Evolutionary conservation across 768 basidiomycete species (phyloP).

Genomic region (Gloeopeniophorella convolvens): DNA sequence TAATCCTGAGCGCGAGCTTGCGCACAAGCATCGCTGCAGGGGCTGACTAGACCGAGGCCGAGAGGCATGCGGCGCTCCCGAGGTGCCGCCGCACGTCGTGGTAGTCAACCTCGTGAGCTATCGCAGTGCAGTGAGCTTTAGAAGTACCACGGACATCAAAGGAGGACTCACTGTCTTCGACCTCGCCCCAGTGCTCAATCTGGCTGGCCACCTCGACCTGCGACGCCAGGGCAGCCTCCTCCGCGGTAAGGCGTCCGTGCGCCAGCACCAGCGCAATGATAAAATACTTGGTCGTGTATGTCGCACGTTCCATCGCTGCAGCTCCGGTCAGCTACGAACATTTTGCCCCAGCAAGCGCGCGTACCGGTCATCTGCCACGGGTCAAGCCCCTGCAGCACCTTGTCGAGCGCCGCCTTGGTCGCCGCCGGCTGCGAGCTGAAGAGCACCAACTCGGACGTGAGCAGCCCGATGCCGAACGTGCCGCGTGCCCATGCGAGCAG

Average conservation of each 20-base stretch:
- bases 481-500: conserved; percentile 71
- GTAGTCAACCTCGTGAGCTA: conserved; percentile 97
- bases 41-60: conserved; percentile 10
- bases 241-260: conserved; percentile 65
- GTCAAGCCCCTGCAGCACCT: conserved; percentile 58
- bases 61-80: conserved; percentile 67
- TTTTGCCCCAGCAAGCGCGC: too few relatives aligned
- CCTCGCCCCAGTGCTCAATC: conserved; percentile 98
- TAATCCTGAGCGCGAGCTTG: too few relatives aligned
- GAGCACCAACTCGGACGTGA: conserved; percentile 65
- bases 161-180: conserved; percentile 87
- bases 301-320: conserved; percentile 90
- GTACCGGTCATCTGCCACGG: conserved; percentile 91
- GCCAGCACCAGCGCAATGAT: conserved; percentile 82
- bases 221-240: conserved; percentile 78
- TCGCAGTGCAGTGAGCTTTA: background rate
- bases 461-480: conserved; percentile 61
- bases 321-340: too few relatives aligned
- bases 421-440: conserved; percentile 61
- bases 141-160: background rate
- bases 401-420: conserved; percentile 53
- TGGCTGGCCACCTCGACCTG: conserved; percentile 94
- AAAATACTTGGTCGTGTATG: conserved; percentile 86
- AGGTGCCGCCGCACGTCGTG: conserved; percentile 87
- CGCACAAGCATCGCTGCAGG: too few relatives aligned